A percentile compares a stretch with the other conserved stretches of the same genome.
Conservation (phyloP, 495 filamentous ascomycete genomes). For the Aspergillus biplanus region DNA sequence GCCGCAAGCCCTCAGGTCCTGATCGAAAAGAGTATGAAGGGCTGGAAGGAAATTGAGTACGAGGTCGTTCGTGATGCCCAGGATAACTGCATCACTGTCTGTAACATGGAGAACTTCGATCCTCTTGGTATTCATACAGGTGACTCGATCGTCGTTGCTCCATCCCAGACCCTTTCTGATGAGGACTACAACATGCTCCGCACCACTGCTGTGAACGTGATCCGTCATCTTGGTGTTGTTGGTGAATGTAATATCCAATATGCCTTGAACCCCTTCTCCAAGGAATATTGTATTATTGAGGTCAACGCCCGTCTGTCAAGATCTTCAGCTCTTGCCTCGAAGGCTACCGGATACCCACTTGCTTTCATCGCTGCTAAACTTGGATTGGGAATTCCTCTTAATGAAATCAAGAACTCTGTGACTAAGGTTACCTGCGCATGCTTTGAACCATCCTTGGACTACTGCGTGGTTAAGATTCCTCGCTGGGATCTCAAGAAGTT, state of each 20-base stretch:
- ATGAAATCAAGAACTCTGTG: constrained; percentile 95
- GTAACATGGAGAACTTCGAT: constrained; percentile 99
- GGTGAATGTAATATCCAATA: constrained; percentile 99
- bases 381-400: constrained; percentile 90
- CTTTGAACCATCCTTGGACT: constrained; percentile 98
- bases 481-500: constrained; percentile 99
- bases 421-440: constrained; percentile 96
- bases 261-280: constrained; percentile 93
- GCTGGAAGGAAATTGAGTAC: constrained; percentile 99
- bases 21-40: constrained; percentile 98
- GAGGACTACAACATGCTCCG: constrained; percentile 99
- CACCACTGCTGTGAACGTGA: constrained; percentile 97
- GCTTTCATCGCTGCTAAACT: constrained; percentile 97
- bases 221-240: constrained; percentile 94
- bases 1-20: constrained; percentile 94
- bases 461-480: constrained; percentile 98
- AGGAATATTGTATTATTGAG: constrained; percentile 98
- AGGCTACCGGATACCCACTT: constrained; percentile 95
- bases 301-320: constrained; percentile 97
- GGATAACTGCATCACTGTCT: constrained; percentile 99
- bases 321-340: constrained; percentile 94
- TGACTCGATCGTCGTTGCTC: constrained; percentile 97
- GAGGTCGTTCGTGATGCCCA: constrained; percentile 95
- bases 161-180: constrained; percentile 94
- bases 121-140: constrained; percentile 97